Percentiles rank a stretch among this genome's conserved stretches.
Conservation (phyloP, 1,284 basidiomycete species). For the Rhodotorula mucilaginosa region DNA sequence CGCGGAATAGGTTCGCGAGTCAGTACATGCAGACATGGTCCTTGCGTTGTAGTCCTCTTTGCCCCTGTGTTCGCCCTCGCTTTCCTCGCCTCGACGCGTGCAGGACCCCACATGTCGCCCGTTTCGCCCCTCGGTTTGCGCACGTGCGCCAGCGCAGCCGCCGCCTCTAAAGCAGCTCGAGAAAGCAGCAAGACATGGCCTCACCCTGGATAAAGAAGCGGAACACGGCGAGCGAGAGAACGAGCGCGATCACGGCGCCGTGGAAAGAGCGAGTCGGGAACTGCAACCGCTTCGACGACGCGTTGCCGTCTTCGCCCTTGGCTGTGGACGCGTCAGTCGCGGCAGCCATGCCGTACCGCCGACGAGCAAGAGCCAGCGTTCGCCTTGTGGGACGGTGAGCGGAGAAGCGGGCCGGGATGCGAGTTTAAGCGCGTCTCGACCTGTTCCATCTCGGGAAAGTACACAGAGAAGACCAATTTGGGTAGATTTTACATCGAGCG, state of each 20-base stretch:
- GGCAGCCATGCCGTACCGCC: neutral
- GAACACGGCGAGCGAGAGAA: constrained; percentile 31
- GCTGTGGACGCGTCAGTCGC: neutral
- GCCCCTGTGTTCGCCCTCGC: neutral
- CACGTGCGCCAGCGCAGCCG: neutral
- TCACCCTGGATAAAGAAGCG: constrained; percentile 34
- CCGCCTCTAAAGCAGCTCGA: too few relatives aligned
- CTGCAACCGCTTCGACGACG: neutral
- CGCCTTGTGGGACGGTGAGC: neutral
- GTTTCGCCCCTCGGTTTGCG: neutral
- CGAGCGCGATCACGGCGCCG: constrained; percentile 24
- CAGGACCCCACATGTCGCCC: neutral
- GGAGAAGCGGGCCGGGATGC: too few relatives aligned
- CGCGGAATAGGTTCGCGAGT: neutral
- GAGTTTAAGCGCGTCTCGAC: too few relatives aligned
- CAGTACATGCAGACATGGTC: neutral
- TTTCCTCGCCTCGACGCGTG: neutral
- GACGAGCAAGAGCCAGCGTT: neutral
- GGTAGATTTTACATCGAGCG: too few relatives aligned
- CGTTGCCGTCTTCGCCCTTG: neutral
- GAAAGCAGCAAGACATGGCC: neutral
- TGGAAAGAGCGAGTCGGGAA: constrained; percentile 28
- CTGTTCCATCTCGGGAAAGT: too few relatives aligned
- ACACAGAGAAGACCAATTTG: too few relatives aligned
- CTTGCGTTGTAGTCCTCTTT: neutral